Evolutionary conservation across 108 stramenopile species (phyloP).

Genomic region (Conticribra weissflogii): DNA sequence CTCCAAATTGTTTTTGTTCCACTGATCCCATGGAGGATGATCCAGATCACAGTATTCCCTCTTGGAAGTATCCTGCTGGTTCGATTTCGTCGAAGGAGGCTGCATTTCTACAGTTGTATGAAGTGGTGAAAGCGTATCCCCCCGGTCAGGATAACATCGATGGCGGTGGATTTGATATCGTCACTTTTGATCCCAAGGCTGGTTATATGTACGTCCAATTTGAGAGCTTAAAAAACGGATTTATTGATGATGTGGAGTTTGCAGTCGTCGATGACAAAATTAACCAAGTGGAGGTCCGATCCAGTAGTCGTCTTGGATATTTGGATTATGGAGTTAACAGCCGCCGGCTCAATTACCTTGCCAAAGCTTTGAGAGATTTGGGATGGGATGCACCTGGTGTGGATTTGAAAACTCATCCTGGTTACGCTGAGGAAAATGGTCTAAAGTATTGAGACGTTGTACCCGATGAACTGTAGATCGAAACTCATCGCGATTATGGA

Average conservation of each 20-base stretch:
- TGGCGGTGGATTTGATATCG: constrained; percentile 87
- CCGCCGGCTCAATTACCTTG: constrained; percentile 82
- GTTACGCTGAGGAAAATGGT: constrained; percentile 73
- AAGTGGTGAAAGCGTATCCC: constrained; percentile 64
- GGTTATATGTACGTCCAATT: constrained; percentile 84
- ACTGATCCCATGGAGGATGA: constrained; percentile 67
- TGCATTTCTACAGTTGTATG: constrained; percentile 67
- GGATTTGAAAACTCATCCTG: constrained; percentile 64
- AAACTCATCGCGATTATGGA: too few species aligned
- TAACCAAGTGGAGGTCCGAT: constrained; percentile 69
- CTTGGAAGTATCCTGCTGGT: constrained; percentile 62
- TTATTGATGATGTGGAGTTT: constrained; percentile 77
- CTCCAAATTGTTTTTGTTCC: constrained; percentile 91
- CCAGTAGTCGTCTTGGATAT: constrained; percentile 76
- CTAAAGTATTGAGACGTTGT: not conserved
- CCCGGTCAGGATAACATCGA: constrained; percentile 84
- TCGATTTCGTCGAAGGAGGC: constrained; percentile 36
- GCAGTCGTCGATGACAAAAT: constrained; percentile 45
- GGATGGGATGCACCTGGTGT: constrained; percentile 84
- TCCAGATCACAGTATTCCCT: constrained; percentile 73
- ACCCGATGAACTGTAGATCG: not conserved
- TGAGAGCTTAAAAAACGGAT: constrained; percentile 86
- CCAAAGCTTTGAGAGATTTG: constrained; percentile 56
- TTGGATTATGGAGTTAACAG: constrained; percentile 88
- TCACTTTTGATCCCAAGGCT: constrained; percentile 62